Percentiles rank a stretch among this genome's conserved stretches.
Conservation (phyloP, 2,329 filamentous ascomycete species). For the Hypoxylon sp. region DNA sequence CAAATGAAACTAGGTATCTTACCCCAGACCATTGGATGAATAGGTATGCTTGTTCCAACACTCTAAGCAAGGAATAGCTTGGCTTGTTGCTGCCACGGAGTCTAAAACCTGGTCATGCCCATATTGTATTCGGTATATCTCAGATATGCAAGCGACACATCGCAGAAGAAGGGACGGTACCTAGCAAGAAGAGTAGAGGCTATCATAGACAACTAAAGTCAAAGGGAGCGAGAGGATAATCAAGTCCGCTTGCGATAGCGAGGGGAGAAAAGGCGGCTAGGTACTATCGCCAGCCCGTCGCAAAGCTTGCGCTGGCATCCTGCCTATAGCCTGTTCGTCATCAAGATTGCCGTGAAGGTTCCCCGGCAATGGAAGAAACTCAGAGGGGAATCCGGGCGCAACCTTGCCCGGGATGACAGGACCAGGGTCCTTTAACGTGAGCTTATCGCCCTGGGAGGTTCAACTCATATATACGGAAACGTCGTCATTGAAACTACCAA, state of each 20-base stretch:
- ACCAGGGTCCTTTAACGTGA: not conserved
- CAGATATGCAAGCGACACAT: not conserved
- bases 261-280: slow-evolving; percentile 20
- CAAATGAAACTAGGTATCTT: too few species aligned
- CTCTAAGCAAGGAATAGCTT: not conserved
- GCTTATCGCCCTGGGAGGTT: not conserved
- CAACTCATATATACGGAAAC: slow-evolving; percentile 21
- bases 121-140: not conserved
- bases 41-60: too few species aligned
- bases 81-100: not conserved
- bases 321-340: not conserved
- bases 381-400: slow-evolving; percentile 24
- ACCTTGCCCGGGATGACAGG: slow-evolving; percentile 15
- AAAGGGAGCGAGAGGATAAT: not conserved
- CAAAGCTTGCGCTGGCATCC: slow-evolving; percentile 3
- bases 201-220: too few species aligned
- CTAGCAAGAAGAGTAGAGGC: not conserved
- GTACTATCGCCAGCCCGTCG: slow-evolving; percentile 11
- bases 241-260: slow-evolving; percentile 5
- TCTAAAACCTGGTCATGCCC: not conserved
- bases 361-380: slow-evolving; percentile 16
- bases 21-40: not conserved
- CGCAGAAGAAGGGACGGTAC: not conserved
- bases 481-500: slow-evolving; percentile 7
- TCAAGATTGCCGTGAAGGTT: slow-evolving; percentile 29